Conservation (phyloP, 2,329 filamentous ascomycete genomes). For the Penicillium fuscoglaucum region DNA sequence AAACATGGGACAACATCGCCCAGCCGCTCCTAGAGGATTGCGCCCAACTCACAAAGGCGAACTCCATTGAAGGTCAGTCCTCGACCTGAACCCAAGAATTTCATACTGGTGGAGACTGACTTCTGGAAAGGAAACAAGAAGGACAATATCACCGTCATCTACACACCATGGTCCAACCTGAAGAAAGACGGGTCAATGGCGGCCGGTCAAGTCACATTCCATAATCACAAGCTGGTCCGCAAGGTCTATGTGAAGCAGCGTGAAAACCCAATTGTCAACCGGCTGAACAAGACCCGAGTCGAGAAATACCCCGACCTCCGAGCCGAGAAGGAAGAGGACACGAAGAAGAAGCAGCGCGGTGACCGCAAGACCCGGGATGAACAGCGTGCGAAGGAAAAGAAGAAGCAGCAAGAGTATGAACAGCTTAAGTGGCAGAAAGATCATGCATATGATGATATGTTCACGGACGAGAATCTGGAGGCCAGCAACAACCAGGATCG, state of each 20-base stretch:
- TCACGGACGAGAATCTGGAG: slow-evolving; percentile 78
- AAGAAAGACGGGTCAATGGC: slow-evolving; percentile 96
- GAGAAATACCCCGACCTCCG: slow-evolving; percentile 83
- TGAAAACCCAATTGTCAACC: slow-evolving; percentile 89
- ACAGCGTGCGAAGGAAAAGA: slow-evolving; percentile 43
- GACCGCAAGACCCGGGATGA: slow-evolving; percentile 54
- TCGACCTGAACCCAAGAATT: slow-evolving; percentile 1
- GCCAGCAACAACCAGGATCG: slow-evolving; percentile 82
- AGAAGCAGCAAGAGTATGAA: slow-evolving; percentile 69
- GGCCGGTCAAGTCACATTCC: slow-evolving; percentile 90
- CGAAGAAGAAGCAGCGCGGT: slow-evolving; percentile 68
- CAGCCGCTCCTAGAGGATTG: slow-evolving; percentile 76
- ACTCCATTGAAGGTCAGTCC: slow-evolving; percentile 83
- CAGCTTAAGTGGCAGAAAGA: slow-evolving; percentile 93
- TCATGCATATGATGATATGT: slow-evolving; percentile 94
- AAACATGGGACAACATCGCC: slow-evolving; percentile 81
- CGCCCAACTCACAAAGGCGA: slow-evolving; percentile 97
- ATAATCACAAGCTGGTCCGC: slow-evolving; percentile 80
- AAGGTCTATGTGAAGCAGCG: slow-evolving; percentile 75
- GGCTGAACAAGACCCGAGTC: slow-evolving; percentile 94
- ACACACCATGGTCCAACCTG: slow-evolving; percentile 96
- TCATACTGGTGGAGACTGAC: slow-evolving; percentile 16
- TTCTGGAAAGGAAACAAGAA: slow-evolving; percentile 81
- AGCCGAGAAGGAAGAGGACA: slow-evolving; percentile 75
- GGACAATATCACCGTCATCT: slow-evolving; percentile 94